Evolutionary conservation across 208 protist species (phyloP).

Genomic region (Leishmania guyanensis): DNA sequence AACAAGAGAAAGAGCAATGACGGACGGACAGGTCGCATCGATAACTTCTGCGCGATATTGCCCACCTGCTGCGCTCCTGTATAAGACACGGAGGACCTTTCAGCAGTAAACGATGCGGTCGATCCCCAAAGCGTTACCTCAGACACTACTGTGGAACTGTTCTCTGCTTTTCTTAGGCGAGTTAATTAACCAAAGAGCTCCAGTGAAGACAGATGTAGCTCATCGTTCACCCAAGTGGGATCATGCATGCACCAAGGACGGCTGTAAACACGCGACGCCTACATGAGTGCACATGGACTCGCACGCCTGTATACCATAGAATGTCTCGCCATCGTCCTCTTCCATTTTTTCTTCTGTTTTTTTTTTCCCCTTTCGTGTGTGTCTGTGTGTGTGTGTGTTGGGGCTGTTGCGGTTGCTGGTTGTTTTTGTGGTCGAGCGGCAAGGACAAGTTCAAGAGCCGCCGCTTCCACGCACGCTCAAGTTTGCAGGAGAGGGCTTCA

Average conservation of each 20-base stretch:
- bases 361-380: neutral
- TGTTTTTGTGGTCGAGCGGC: neutral
- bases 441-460: neutral
- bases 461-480: neutral
- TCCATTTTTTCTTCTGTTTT: slow-evolving; percentile 17
- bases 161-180: too few species aligned
- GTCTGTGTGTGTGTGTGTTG: too few species aligned
- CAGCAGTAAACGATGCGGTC: neutral
- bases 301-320: neutral
- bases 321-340: neutral
- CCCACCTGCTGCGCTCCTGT: neutral
- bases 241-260: neutral
- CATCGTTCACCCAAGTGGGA: neutral
- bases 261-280: neutral
- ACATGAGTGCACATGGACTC: neutral
- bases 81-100: neutral
- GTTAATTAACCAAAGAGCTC: neutral
- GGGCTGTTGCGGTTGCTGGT: neutral
- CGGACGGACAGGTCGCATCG: neutral
- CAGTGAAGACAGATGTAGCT: neutral
- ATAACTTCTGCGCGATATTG: neutral
- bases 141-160: too few species aligned
- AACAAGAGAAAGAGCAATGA: too few species aligned
- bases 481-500: neutral
- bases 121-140: too few species aligned